A percentile compares a stretch with the other conserved stretches of the same genome.
Conservation (phyloP, 2,329 filamentous ascomycete species). For the Cytospora leucostoma region DNA sequence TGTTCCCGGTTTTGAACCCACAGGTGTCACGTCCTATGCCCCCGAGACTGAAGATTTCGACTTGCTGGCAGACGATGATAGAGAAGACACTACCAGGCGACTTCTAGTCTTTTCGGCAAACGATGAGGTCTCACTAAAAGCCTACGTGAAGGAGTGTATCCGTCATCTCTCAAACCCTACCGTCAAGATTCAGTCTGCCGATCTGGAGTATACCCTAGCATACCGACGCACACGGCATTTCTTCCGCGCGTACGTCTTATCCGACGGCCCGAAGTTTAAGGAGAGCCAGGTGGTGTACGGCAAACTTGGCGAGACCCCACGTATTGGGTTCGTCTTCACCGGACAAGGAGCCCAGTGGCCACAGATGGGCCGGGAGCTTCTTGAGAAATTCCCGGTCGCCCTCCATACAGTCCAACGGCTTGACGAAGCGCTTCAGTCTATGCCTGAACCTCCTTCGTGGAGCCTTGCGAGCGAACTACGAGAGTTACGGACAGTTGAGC, state of each 20-base stretch:
- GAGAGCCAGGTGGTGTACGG: background rate
- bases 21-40: slow-evolving; percentile 15
- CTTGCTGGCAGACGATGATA: too few species aligned
- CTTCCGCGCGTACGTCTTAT: too few species aligned
- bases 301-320: too few species aligned
- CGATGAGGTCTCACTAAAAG: too few species aligned
- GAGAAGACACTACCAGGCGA: too few species aligned
- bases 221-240: too few species aligned
- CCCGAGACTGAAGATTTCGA: background rate
- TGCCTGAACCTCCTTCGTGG: slow-evolving; percentile 30
- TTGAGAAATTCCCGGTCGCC: slow-evolving; percentile 25
- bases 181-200: too few species aligned
- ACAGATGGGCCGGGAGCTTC: slow-evolving; percentile 33
- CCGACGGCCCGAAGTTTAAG: too few species aligned
- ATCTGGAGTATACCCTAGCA: too few species aligned
- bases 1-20: background rate
- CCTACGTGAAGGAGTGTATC: too few species aligned
- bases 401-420: slow-evolving; percentile 21
- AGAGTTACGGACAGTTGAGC: slow-evolving; percentile 21
- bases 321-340: slow-evolving; percentile 33
- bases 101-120: too few species aligned
- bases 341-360: slow-evolving; percentile 34
- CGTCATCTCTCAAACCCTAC: too few species aligned
- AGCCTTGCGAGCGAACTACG: slow-evolving; percentile 26
- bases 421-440: slow-evolving; percentile 27